A percentile compares a stretch with the other conserved stretches of the same genome.
Evolutionary conservation across 1,139 yeast genomes (phyloP).

Genomic region (Saccharomyces pastorianus): DNA sequence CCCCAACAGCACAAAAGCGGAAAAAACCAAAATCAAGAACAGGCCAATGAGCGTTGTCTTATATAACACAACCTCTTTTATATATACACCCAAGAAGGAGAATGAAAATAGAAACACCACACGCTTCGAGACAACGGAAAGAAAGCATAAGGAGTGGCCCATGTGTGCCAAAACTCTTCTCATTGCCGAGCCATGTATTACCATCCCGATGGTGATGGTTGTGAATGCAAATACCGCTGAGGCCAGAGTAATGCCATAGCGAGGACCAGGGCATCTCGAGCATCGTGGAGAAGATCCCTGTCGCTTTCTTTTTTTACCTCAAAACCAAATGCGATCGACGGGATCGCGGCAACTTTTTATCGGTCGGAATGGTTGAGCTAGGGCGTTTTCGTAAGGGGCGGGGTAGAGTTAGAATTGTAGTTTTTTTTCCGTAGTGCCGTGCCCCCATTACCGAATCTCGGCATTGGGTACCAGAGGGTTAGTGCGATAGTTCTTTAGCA

Average conservation of each 20-base stretch:
- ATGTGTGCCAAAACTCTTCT: background rate
- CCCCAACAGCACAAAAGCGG: background rate
- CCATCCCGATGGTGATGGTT: background rate
- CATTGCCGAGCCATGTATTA: background rate
- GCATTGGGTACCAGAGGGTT: background rate
- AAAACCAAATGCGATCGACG: background rate
- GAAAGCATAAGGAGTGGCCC: background rate
- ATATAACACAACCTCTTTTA: background rate
- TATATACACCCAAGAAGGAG: background rate
- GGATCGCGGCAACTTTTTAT: background rate
- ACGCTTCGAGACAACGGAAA: background rate
- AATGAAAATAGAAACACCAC: background rate
- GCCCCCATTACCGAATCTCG: background rate
- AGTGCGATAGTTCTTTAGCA: background rate
- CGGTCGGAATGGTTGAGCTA: background rate
- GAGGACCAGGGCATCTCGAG: background rate
- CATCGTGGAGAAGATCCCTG: conserved; percentile 1
- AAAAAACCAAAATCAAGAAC: background rate
- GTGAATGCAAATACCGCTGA: background rate
- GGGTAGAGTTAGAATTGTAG: background rate
- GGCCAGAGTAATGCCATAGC: background rate
- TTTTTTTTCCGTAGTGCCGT: background rate
- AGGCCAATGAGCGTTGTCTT: background rate
- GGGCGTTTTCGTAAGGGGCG: background rate
- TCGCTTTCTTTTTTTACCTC: background rate